Percentiles rank a stretch among this genome's conserved stretches.
phyloP scores from a whole-genome alignment of 257 asterid genomes.

The Solanum peruvianum region DNA sequence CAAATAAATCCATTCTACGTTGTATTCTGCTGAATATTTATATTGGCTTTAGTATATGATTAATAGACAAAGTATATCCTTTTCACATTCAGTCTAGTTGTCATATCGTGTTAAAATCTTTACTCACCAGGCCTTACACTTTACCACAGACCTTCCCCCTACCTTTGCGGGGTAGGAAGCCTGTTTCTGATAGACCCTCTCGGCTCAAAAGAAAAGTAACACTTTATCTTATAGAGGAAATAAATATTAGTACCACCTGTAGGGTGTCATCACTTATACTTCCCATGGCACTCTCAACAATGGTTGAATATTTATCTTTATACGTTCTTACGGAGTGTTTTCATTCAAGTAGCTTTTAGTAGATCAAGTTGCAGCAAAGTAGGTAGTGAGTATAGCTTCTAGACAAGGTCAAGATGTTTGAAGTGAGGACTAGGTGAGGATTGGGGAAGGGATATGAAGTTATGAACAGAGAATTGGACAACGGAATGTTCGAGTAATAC shows the following conservation, averaged over 20 bases:
- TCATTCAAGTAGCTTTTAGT: background rate
- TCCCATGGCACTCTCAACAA: background rate
- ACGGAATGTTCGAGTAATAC: background rate
- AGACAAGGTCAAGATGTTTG: background rate
- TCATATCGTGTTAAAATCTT: background rate
- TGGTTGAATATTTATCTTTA: background rate
- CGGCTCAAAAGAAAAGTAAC: background rate
- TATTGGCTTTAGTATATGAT: background rate
- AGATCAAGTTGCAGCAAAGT: background rate
- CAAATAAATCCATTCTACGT: background rate
- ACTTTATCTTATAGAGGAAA: background rate
- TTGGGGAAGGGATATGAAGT: background rate
- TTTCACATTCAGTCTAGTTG: background rate
- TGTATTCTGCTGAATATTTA: background rate
- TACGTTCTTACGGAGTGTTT: background rate
- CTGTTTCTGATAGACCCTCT: background rate
- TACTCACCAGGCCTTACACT: background rate
- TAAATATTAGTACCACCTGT: background rate
- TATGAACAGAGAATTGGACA: background rate
- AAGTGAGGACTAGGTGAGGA: background rate
- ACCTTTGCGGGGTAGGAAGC: background rate
- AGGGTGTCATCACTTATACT: background rate
- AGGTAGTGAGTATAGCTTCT: background rate
- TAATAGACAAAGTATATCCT: background rate
- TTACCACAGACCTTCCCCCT: background rate